A percentile compares a stretch with the other conserved stretches of the same genome.
phyloP scores from a whole-genome alignment of 495 filamentous ascomycete genomes.

The Daldinia bambusicola region DNA sequence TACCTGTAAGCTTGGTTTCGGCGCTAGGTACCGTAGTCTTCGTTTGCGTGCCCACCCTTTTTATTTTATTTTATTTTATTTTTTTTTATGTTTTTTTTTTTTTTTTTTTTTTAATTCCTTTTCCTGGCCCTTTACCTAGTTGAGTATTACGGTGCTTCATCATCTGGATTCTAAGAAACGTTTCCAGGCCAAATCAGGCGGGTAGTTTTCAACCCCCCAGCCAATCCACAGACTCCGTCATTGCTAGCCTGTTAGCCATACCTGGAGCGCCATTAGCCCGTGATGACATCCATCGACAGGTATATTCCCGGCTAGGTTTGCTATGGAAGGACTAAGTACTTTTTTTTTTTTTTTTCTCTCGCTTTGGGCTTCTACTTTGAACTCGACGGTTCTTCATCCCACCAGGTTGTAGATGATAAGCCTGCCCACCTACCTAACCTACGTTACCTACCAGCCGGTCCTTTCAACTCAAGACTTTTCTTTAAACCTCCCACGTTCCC shows the following conservation, averaged over 20 bases:
- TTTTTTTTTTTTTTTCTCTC: slow-evolving; percentile 25
- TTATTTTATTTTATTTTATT: not conserved
- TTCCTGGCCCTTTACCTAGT: slow-evolving; percentile 45
- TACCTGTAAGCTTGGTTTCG: slow-evolving; percentile 24
- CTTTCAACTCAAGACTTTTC: slow-evolving; percentile 27
- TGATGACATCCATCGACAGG: slow-evolving; percentile 47
- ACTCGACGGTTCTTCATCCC: slow-evolving; percentile 35
- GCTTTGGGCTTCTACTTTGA: slow-evolving; percentile 44
- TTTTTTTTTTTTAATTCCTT: slow-evolving; percentile 17
- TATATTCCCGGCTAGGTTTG: slow-evolving; percentile 49
- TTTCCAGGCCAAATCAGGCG: slow-evolving; percentile 42
- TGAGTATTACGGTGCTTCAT: slow-evolving; percentile 46
- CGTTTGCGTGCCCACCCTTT: too few species aligned
- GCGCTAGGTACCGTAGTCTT: not conserved
- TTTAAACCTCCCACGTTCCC: slow-evolving; percentile 46
- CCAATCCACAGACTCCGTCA: slow-evolving; percentile 45
- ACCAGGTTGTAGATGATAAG: slow-evolving; percentile 42
- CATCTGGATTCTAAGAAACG: slow-evolving; percentile 36
- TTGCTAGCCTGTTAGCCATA: slow-evolving; percentile 44
- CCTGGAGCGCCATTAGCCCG: slow-evolving; percentile 45
- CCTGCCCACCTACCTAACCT: slow-evolving; percentile 31
- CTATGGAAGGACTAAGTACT: slow-evolving; percentile 45
- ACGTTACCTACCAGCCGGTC: slow-evolving; percentile 29
- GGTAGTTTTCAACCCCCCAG: slow-evolving; percentile 36
- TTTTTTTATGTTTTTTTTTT: not conserved